Base-by-base conservation (phyloP, 2,329 filamentous ascomycete genomes). In the Ramichloridium luteum region DNA sequence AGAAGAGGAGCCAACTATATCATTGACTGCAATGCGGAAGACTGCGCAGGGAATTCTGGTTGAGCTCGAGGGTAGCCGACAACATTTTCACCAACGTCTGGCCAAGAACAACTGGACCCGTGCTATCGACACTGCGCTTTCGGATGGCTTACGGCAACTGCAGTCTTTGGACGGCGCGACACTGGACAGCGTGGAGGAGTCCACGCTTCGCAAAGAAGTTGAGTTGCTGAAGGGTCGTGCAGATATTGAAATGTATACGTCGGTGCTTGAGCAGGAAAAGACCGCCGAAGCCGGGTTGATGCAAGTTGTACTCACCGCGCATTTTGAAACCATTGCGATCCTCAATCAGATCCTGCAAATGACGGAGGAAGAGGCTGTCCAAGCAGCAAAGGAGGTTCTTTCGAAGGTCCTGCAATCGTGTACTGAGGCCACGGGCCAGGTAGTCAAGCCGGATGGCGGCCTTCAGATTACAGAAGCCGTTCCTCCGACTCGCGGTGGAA, bases 301-400 rank as follows among this genome's bases (percentile, higher is more conserved):
- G 49, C 86, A 94, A 56, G 72, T 82, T 30, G 68, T 98, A 33
- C 70, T 96, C 8, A 78, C 80, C 32, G 83, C 88, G 9, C 88
- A 96, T 49, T 93, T 98, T 46, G 86, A 94, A 48, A 88, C 86
- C 2, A 72, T 96, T 38, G 67, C 82, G 4, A 83, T 85, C 1
- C 71, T 98, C 32, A 75, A 79, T 33, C 80, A 83, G 43, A 82
- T 90, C 14, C 72, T 88, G 45, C 66, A 72, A 20, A 84, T 96
- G 76, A 78, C 70, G 36, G 83, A 93, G 53, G 74, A 79, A 18
- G 79, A 92, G 39, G 90, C 88, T 1, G 70, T 94, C 2, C 65
- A 77, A 11, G 77, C 81, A 34, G 90, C 86, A 15, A 84, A 79
- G 53, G 67, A 66, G 13, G 76, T 86, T 28, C 75, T 98, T 30